phyloP scores from a whole-genome alignment of 257 asterid species.

The Penstemon davidsonii region DNA sequence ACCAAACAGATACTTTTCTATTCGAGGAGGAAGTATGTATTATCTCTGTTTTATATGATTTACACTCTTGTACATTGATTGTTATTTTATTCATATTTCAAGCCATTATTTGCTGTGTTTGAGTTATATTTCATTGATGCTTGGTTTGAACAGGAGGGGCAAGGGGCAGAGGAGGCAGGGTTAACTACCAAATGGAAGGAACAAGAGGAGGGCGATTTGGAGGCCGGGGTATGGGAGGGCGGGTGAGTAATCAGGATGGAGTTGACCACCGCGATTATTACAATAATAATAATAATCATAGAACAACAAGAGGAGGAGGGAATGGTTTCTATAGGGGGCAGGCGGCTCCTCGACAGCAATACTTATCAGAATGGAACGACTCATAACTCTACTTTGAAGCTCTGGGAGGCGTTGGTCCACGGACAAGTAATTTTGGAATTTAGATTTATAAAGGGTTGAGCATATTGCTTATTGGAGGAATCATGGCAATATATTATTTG shows the following conservation, averaged over 20 bases:
- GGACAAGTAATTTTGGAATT: constrained; percentile 43
- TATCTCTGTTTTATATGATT: constrained; percentile 1
- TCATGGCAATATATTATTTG: constrained; percentile 26
- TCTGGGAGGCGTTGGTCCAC: constrained; percentile 25
- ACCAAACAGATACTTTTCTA: constrained; percentile 66
- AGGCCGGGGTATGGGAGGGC: constrained; percentile 61
- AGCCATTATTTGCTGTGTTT: background rate
- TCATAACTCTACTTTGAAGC: constrained; percentile 18
- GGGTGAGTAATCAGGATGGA: constrained; percentile 46
- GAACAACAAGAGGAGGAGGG: constrained; percentile 55
- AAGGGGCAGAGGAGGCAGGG: constrained; percentile 89
- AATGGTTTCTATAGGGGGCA: constrained; percentile 67
- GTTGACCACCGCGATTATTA: constrained; percentile 53
- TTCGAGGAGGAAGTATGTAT: constrained; percentile 83
- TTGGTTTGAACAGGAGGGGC: constrained; percentile 53
- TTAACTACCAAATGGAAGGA: constrained; percentile 66
- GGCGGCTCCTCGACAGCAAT: constrained; percentile 49
- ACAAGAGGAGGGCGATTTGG: constrained; percentile 78
- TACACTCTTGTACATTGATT: too few species aligned
- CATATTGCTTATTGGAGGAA: constrained; percentile 32
- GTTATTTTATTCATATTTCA: background rate
- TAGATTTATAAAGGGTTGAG: constrained; percentile 31
- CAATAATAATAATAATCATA: too few species aligned
- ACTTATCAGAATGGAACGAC: constrained; percentile 43
- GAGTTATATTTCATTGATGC: constrained; percentile 3